Percentiles rank a stretch among this genome's conserved stretches.
Conservation (phyloP, 2,329 filamentous ascomycete species). For the Berkeleyomyces basicola region DNA sequence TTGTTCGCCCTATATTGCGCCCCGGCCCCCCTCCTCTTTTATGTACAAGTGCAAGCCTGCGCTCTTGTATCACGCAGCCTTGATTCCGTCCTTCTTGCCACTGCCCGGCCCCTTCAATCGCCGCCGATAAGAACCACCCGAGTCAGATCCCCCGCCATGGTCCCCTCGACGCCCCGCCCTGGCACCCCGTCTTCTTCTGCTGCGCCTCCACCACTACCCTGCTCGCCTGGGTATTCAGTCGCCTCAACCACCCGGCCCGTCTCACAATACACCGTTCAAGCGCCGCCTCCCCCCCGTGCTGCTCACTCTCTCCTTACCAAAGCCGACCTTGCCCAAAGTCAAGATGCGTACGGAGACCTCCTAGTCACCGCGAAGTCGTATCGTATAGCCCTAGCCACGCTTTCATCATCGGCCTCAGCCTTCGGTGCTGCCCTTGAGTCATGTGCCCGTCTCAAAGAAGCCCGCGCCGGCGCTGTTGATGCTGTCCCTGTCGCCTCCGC, state of each 20-base stretch:
- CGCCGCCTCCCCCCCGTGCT: constrained; percentile 43
- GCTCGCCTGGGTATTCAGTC: constrained; percentile 46
- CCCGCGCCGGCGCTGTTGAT: constrained; percentile 38
- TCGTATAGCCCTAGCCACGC: constrained; percentile 41
- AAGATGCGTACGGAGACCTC: constrained; percentile 45
- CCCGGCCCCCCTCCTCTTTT: neutral
- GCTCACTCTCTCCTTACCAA: constrained; percentile 44
- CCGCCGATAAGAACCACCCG: too few species aligned
- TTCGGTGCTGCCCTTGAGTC: constrained; percentile 50
- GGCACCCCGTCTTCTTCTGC: neutral
- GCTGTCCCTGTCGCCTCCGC: constrained; percentile 21
- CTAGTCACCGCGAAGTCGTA: constrained; percentile 46
- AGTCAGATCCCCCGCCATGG: neutral
- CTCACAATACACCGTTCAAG: constrained; percentile 40
- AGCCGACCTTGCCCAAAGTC: constrained; percentile 44
- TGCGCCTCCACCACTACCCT: constrained; percentile 31
- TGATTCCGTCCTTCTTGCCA: too few species aligned
- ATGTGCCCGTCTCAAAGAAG: constrained; percentile 52
- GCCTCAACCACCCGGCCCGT: constrained; percentile 45
- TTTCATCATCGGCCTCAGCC: constrained; percentile 43
- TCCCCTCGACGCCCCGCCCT: neutral
- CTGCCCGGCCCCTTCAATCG: too few species aligned
- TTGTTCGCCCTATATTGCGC: neutral
- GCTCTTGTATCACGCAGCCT: too few species aligned
- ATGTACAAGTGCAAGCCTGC: too few species aligned